Evolutionary conservation across 2,329 filamentous ascomycete species (phyloP).

Genomic region (Fusarium nematophilum): DNA sequence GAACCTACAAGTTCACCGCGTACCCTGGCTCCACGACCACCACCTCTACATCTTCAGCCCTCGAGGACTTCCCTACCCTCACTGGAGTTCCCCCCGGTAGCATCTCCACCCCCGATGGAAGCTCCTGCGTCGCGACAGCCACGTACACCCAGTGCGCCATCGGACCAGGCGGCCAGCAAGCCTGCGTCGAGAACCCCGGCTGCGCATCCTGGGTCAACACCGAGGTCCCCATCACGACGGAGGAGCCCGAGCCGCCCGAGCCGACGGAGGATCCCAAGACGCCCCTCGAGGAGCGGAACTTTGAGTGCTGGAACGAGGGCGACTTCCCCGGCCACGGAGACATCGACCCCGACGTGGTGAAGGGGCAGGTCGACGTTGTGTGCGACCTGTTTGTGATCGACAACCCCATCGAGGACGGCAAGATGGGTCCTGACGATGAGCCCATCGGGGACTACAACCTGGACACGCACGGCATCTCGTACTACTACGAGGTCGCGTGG

Average conservation of each 20-base stretch:
- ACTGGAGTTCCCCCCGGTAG: neutral
- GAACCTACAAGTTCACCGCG: no score
- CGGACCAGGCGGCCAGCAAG: neutral
- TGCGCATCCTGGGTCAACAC: slow-evolving; percentile 17
- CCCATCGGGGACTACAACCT: neutral
- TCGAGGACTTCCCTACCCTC: slow-evolving; percentile 1
- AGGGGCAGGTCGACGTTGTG: neutral
- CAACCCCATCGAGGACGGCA: neutral
- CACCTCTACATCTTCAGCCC: no score
- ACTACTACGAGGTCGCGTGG: slow-evolving; percentile 7
- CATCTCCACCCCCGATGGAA: slow-evolving; percentile 3
- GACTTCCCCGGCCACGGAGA: slow-evolving; percentile 6
- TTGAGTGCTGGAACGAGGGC: neutral
- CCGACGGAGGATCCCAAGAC: neutral
- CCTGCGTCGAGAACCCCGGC: neutral
- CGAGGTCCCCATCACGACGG: slow-evolving; percentile 4
- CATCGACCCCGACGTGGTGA: neutral
- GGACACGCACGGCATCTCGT: neutral
- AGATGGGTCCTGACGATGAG: neutral
- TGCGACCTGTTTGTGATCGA: no score
- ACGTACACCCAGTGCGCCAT: neutral
- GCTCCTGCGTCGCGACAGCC: slow-evolving; percentile 5
- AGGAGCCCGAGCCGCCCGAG: neutral
- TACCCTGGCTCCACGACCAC: no score
- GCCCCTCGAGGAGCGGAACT: neutral